Evolutionary conservation across 257 asterid species (phyloP), one percentile per base, ranked within the genome.

Genomic region (Jacaranda mimosifolia): DNA sequence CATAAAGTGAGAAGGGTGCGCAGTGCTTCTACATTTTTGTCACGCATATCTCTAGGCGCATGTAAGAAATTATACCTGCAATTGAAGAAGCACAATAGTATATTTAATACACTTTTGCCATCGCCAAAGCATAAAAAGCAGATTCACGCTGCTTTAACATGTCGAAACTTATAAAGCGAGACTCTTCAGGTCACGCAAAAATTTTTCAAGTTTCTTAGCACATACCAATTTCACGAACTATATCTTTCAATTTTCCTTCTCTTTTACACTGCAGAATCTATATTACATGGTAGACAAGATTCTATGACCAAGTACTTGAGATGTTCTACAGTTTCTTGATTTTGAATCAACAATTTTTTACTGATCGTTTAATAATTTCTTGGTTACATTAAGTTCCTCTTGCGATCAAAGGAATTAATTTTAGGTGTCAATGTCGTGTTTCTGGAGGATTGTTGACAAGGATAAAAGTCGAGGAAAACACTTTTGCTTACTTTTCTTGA

Each of bases 31-130:
- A 96, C 92, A 80, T 96, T 91, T 85, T 93, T 96, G 65, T 89
- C 92, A 70, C 91, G 95, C 96, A 96, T 91, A 83, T 96, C 99
- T 89, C 85, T 91, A 66, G 99, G 99, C 11, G 94, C 97, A 72
- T 96, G 99, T 36, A 96, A 86, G 84, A 85, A 94, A 87, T 89
- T 96, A 79, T 89, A 94, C 88, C 99, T 93, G 97, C 85, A 85
- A 58, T 58, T 21, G 77, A 84, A 66, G 55, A 76, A 79, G 71
- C 70, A 60, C 65, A 42, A 51, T 55, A 18, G 60, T 64, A 48
- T 68, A 72, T 8, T 60, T 67, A 59, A n/a, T 62, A 36, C 73
- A 52, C 35, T 63, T 82, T 13, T 60, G 49, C 46, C 40, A 12
- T 46, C 63, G 70, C 43, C 70, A 75, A 72, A 70, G 19, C 59